Conservation (phyloP, 2,329 filamentous ascomycete species). For the Beauveria scarabaeidicola region DNA sequence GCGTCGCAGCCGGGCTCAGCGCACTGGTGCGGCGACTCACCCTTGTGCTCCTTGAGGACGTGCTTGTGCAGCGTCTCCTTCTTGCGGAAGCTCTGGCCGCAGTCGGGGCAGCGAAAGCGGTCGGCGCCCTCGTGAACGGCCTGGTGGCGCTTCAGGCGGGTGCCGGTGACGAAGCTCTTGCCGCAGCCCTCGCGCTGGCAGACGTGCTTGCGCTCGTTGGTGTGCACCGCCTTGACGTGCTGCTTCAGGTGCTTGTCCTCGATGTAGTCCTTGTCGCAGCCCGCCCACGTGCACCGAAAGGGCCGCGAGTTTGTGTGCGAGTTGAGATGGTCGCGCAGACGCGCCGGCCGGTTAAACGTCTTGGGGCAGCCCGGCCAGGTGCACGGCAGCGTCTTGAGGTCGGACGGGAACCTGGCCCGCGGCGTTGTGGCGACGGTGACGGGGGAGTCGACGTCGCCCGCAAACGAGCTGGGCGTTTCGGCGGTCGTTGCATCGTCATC, state of each 20-base stretch:
- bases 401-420: slow-evolving; percentile 53
- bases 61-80: slow-evolving; percentile 79
- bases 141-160: slow-evolving; percentile 66
- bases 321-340: slow-evolving; percentile 69
- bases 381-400: slow-evolving; percentile 69
- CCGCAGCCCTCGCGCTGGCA: slow-evolving; percentile 67
- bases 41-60: slow-evolving; percentile 66
- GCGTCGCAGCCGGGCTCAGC: slow-evolving; percentile 50
- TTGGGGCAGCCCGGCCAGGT: slow-evolving; percentile 67
- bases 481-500: slow-evolving; percentile 26
- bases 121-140: slow-evolving; percentile 68
- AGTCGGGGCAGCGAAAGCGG: slow-evolving; percentile 66
- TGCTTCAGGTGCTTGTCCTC: slow-evolving; percentile 80
- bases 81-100: slow-evolving; percentile 75
- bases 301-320: slow-evolving; percentile 81
- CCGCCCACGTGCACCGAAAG: slow-evolving; percentile 60
- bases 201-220: slow-evolving; percentile 56
- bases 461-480: slow-evolving; percentile 25
- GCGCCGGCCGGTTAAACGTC: slow-evolving; percentile 78
- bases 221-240: slow-evolving; percentile 77
- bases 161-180: slow-evolving; percentile 75
- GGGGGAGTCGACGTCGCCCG: slow-evolving; percentile 23
- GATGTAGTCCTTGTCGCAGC: slow-evolving; percentile 75
- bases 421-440: slow-evolving; percentile 31
- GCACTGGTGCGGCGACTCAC: slow-evolving; percentile 65